Conservation (phyloP, 2,329 filamentous ascomycete genomes). For the Ilyonectria robusta region DNA sequence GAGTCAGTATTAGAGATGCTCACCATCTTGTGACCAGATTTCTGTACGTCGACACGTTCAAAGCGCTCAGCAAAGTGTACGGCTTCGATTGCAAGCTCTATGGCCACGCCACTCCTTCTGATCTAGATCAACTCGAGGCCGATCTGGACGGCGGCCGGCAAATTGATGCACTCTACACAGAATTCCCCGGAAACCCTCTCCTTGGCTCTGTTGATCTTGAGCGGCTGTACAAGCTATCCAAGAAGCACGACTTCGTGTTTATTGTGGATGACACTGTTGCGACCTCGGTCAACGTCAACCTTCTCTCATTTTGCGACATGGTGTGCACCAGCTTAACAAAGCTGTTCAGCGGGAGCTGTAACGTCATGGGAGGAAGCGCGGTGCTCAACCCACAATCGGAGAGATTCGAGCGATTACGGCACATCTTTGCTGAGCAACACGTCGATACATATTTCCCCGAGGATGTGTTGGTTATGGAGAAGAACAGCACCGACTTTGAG, state of each 20-base stretch:
- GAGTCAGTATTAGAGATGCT: background rate
- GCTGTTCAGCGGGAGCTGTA: conserved; percentile 67
- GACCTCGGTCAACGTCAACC: conserved; percentile 61
- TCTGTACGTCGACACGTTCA: conserved; percentile 50
- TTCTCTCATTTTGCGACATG: conserved; percentile 63
- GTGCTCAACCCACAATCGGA: conserved; percentile 60
- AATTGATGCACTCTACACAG: conserved; percentile 62
- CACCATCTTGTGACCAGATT: conserved; percentile 36
- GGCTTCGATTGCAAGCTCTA: conserved; percentile 59
- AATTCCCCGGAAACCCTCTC: conserved; percentile 56
- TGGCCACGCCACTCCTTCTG: conserved; percentile 54
- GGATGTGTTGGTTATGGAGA: conserved; percentile 51
- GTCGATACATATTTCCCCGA: conserved; percentile 44
- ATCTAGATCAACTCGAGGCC: conserved; percentile 57
- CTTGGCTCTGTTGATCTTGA: conserved; percentile 49
- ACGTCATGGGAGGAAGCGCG: conserved; percentile 65
- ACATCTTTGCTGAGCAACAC: conserved; percentile 36
- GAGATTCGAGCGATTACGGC: conserved; percentile 51
- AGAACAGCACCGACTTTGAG: conserved; percentile 57
- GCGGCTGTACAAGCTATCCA: conserved; percentile 46
- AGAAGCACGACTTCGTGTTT: conserved; percentile 57
- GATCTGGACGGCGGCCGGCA: conserved; percentile 55
- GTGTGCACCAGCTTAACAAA: conserved; percentile 68
- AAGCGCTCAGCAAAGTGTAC: conserved; percentile 47
- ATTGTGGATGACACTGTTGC: conserved; percentile 63